These are phyloP conservation scores for Ceratocystis huliohia DNA, from an alignment of 2,329 filamentous ascomycete genomes.

Conservation along the genomic window DNA sequence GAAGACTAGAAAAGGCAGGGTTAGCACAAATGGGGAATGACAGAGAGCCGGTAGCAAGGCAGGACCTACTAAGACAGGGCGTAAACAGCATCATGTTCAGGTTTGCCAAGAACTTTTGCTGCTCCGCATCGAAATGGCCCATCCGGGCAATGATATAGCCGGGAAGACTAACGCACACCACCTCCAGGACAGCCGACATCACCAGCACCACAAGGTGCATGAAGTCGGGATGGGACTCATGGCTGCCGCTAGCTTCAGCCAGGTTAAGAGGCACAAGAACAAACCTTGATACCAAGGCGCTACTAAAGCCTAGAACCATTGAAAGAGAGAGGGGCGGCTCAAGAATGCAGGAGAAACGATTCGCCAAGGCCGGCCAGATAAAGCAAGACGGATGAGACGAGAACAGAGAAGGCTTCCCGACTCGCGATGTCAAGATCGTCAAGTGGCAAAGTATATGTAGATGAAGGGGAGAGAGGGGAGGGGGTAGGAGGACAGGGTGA, in stretches of 20 bases:
- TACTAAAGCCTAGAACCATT: background rate
- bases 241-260: slow-evolving; percentile 21
- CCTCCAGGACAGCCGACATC: slow-evolving; percentile 88
- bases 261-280: background rate
- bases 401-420: background rate
- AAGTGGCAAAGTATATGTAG: background rate
- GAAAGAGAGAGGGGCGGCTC: background rate
- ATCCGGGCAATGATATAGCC: slow-evolving; percentile 83
- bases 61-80: slow-evolving; percentile 71
- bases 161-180: slow-evolving; percentile 86
- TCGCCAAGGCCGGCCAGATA: background rate
- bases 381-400: background rate
- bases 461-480: background rate
- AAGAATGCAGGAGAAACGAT: background rate
- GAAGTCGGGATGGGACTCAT: slow-evolving; percentile 51
- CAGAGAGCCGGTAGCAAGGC: background rate
- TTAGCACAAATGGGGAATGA: background rate
- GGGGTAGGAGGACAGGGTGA: background rate
- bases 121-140: slow-evolving; percentile 88
- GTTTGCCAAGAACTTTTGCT: slow-evolving; percentile 93
- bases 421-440: background rate
- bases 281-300: slow-evolving; percentile 1
- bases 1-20: slow-evolving; percentile 47
- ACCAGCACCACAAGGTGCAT: slow-evolving; percentile 65
- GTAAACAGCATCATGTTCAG: slow-evolving; percentile 95